A percentile compares a stretch with the other conserved stretches of the same genome.
Conservation (phyloP, 208 protist species). For the Trypanosoma cruzi region DNA sequence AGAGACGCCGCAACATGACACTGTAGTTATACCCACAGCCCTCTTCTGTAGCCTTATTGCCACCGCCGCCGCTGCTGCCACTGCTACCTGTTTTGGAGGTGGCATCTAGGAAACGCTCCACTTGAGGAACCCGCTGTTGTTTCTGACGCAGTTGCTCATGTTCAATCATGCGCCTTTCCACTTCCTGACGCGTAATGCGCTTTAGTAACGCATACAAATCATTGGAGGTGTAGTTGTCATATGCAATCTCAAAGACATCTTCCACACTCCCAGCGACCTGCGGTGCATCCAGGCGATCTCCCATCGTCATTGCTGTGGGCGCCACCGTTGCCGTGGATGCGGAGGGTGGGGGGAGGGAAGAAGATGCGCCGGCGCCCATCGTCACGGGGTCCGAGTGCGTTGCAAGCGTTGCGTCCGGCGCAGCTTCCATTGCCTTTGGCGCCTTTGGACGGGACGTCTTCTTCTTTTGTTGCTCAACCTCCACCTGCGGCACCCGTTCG, state of each 20-base stretch:
- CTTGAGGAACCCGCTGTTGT: conserved; percentile 30
- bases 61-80: conserved; percentile 5
- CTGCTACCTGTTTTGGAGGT: conserved; percentile 8
- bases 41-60: conserved; percentile 26
- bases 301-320: background rate
- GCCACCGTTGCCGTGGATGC: too few relatives aligned
- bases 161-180: conserved; percentile 64
- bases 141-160: conserved; percentile 36
- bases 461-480: conserved; percentile 1
- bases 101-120: conserved; percentile 64
- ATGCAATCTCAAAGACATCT: conserved; percentile 54
- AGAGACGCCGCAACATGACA: conserved; percentile 71
- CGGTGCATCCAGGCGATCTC: background rate
- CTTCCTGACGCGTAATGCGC: conserved; percentile 34
- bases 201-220: conserved; percentile 52
- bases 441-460: conserved; percentile 4
- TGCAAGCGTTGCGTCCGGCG: background rate
- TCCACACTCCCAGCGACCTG: conserved; percentile 19
- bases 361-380: background rate
- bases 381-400: background rate
- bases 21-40: conserved; percentile 69
- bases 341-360: too few relatives aligned
- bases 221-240: conserved; percentile 60
- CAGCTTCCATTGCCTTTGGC: conserved; percentile 24
- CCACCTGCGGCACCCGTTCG: background rate